These are phyloP conservation scores for Suillus clintonianus DNA, from an alignment of 768 basidiomycete species.

Conservation along the genomic window DNA sequence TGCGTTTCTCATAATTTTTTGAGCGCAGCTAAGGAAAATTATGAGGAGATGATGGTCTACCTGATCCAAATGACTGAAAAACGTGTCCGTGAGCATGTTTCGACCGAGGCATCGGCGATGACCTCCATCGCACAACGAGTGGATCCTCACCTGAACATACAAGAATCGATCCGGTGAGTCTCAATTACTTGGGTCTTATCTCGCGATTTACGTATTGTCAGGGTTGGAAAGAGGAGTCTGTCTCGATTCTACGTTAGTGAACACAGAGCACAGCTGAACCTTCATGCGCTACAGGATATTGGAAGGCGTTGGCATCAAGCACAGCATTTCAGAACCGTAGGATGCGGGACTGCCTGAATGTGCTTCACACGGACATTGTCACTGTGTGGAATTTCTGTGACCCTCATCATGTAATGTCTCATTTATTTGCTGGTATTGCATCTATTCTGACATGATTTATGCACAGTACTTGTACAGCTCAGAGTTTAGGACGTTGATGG, in stretches of 20 bases:
- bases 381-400: constrained; percentile 21
- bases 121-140: no score
- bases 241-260: no score
- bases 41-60: not conserved
- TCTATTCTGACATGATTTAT: not conserved
- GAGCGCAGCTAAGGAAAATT: not conserved
- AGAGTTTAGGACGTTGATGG: not conserved
- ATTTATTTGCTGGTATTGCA: no score
- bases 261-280: no score
- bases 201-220: not conserved
- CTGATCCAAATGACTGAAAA: constrained; percentile 2
- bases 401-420: not conserved
- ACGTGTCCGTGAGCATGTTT: not conserved
- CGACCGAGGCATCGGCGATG: not conserved
- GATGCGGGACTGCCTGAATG: constrained; percentile 8
- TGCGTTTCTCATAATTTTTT: no score
- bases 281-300: constrained; percentile 18
- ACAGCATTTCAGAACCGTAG: constrained; percentile 8
- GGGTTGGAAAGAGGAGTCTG: constrained; percentile 7
- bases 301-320: constrained; percentile 13
- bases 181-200: not conserved
- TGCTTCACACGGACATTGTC: constrained; percentile 22
- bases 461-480: not conserved
- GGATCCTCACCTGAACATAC: not conserved
- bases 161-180: not conserved